Conservation (phyloP, 1,284 basidiomycete species). For the Marasmius fiardii region DNA sequence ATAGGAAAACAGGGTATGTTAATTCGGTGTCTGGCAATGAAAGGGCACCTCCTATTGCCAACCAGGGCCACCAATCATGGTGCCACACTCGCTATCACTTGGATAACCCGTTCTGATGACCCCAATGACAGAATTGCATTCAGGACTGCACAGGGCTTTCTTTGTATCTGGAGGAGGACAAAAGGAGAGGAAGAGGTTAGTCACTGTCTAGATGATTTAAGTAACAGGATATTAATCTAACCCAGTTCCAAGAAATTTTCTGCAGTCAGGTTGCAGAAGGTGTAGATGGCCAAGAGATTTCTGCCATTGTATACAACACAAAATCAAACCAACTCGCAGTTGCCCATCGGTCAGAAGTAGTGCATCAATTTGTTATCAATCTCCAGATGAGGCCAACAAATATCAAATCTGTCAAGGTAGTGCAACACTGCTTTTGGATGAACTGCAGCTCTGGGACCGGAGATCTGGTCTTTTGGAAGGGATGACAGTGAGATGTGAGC, state of each 20-base stretch:
- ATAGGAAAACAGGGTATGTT: slow-evolving; percentile 4
- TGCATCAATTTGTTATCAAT: slow-evolving; percentile 8
- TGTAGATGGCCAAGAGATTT: slow-evolving; percentile 4
- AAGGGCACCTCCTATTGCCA: neutral
- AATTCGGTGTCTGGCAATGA: slow-evolving; percentile 2
- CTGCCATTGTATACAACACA: slow-evolving; percentile 5
- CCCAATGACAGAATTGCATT: slow-evolving; percentile 6
- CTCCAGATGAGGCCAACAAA: neutral
- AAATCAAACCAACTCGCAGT: slow-evolving; percentile 8
- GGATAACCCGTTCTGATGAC: slow-evolving; percentile 6
- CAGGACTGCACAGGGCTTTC: slow-evolving; percentile 6
- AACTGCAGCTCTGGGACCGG: neutral
- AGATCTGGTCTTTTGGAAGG: slow-evolving; percentile 9
- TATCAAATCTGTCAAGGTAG: neutral
- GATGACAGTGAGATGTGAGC: slow-evolving; percentile 12
- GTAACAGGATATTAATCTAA: neutral
- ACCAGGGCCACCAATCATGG: slow-evolving; percentile 5
- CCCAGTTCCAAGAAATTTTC: slow-evolving; percentile 6
- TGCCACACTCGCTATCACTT: slow-evolving; percentile 5
- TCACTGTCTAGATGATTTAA: neutral
- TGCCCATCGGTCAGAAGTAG: slow-evolving; percentile 1
- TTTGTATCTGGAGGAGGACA: slow-evolving; percentile 6
- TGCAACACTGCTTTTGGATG: slow-evolving; percentile 8
- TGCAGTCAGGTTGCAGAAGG: slow-evolving; percentile 4
- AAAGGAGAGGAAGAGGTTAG: slow-evolving; percentile 1